These are phyloP conservation scores for Xylariaceae sp. DNA, from an alignment of 2,329 filamentous ascomycete species.

Conservation along the genomic window DNA sequence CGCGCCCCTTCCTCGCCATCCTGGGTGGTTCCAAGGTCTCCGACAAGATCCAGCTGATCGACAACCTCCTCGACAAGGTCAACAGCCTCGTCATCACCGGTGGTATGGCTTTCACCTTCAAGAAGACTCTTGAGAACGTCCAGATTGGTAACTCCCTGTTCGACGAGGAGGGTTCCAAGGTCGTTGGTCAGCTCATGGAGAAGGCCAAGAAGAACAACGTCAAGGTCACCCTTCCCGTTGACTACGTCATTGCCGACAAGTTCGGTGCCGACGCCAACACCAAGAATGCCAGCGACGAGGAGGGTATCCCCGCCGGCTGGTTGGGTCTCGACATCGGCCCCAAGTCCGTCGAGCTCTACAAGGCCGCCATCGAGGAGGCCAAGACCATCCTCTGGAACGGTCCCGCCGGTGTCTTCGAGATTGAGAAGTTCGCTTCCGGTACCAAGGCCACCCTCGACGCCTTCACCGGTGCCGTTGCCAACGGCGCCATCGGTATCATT, in stretches of 20 bases:
- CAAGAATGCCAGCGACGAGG: constrained; percentile 75
- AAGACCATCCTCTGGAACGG: constrained; percentile 99
- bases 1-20: constrained; percentile 96
- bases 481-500: constrained; percentile 95
- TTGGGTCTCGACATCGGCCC: constrained; percentile 95
- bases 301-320: constrained; percentile 94
- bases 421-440: constrained; percentile 86
- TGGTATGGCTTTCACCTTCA: constrained; percentile 99
- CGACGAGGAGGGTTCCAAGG: constrained; percentile 91
- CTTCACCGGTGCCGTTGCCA: constrained; percentile 72
- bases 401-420: constrained; percentile 94
- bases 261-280: constrained; percentile 80
- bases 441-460: constrained; percentile 91
- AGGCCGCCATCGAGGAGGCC: constrained; percentile 77
- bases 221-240: constrained; percentile 87
- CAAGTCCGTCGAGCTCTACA: constrained; percentile 83
- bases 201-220: constrained; percentile 97
- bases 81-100: constrained; percentile 95
- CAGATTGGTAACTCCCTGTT: constrained; percentile 88
- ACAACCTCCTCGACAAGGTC: constrained; percentile 98
- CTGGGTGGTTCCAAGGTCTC: constrained; percentile 97
- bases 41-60: constrained; percentile 99
- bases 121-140: constrained; percentile 92
- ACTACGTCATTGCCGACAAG: constrained; percentile 95
- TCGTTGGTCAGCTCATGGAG: constrained; percentile 76